Conservation (phyloP, 331 rosid species). For the Ulmus americana region DNA sequence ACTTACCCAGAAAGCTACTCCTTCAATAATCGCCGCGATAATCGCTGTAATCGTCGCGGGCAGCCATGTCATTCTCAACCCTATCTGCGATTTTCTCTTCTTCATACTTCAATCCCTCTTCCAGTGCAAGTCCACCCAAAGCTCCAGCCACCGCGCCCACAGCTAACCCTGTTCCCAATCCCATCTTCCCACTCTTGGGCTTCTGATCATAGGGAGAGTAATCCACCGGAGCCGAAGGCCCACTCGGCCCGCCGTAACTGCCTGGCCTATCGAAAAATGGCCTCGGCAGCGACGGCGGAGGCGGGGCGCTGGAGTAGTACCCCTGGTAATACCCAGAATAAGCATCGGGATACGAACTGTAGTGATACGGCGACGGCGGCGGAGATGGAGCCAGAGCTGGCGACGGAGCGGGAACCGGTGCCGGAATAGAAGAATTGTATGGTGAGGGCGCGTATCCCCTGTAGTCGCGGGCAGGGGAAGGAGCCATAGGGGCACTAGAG, state of each 20-base stretch:
- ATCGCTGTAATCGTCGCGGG: conserved; percentile 51
- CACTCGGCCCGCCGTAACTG: conserved; percentile 29
- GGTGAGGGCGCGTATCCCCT: conserved; percentile 43
- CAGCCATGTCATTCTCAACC: conserved; percentile 44
- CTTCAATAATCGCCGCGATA: conserved; percentile 41
- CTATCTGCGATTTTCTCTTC: conserved; percentile 58
- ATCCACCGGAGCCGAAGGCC: conserved; percentile 71
- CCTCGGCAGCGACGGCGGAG: conserved; percentile 55
- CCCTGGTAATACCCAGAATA: conserved; percentile 50
- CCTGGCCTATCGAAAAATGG: conserved; percentile 57
- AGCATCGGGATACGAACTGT: conserved; percentile 46
- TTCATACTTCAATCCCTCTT: conserved; percentile 61
- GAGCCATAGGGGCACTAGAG: conserved; percentile 36
- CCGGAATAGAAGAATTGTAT: conserved; percentile 22
- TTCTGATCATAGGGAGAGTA: conserved; percentile 54
- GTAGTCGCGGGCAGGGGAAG: conserved; percentile 43
- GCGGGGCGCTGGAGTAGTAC: conserved; percentile 52
- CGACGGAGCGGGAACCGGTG: conserved; percentile 17
- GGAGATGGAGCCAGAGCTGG: conserved; percentile 28
- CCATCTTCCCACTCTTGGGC: conserved; percentile 53
- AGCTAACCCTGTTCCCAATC: conserved; percentile 58
- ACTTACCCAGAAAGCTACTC: conserved; percentile 9
- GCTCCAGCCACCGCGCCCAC: conserved; percentile 72
- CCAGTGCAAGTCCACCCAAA: conserved; percentile 61
- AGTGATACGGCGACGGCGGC: conserved; percentile 41